Conservation (phyloP, 2,329 filamentous ascomycete genomes). For the Xylaria sp. region DNA sequence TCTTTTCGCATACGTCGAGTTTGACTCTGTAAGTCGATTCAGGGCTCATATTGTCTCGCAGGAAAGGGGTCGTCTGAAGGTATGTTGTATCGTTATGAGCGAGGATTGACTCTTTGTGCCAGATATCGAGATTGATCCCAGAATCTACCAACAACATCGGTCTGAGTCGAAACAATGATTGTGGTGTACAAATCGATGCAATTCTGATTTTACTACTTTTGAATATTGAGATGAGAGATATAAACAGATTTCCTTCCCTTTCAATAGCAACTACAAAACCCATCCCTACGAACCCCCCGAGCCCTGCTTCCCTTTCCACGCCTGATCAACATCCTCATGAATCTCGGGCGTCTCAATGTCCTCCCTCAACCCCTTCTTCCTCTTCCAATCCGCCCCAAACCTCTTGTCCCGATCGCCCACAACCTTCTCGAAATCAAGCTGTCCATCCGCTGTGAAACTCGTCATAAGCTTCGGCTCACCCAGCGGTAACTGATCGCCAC, state of each 20-base stretch:
- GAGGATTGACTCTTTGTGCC: too few relatives aligned
- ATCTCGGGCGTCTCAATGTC: constrained; percentile 38
- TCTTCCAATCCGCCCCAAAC: constrained; percentile 42
- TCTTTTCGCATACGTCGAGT: constrained; percentile 22
- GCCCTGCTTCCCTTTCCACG: constrained; percentile 23
- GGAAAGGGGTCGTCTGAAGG: constrained; percentile 4
- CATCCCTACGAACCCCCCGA: not conserved
- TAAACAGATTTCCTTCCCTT: too few relatives aligned
- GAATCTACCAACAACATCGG: too few relatives aligned
- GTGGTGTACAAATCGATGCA: too few relatives aligned
- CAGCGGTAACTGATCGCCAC: constrained; percentile 55
- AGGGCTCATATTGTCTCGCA: too few relatives aligned
- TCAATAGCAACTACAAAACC: too few relatives aligned
- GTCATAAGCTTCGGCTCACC: constrained; percentile 52
- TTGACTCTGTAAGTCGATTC: not conserved
- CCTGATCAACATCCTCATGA: constrained; percentile 33
- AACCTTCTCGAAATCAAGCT: constrained; percentile 42
- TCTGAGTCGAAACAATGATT: too few relatives aligned
- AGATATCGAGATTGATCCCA: too few relatives aligned
- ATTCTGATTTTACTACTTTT: too few relatives aligned
- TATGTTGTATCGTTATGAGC: not conserved
- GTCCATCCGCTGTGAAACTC: constrained; percentile 45
- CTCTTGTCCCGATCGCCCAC: constrained; percentile 42
- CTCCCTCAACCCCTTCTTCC: constrained; percentile 42
- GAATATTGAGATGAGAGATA: too few relatives aligned